These are phyloP conservation scores for Fusarium tupiense DNA, from an alignment of 2,329 filamentous ascomycete species.

Conservation along the genomic window DNA sequence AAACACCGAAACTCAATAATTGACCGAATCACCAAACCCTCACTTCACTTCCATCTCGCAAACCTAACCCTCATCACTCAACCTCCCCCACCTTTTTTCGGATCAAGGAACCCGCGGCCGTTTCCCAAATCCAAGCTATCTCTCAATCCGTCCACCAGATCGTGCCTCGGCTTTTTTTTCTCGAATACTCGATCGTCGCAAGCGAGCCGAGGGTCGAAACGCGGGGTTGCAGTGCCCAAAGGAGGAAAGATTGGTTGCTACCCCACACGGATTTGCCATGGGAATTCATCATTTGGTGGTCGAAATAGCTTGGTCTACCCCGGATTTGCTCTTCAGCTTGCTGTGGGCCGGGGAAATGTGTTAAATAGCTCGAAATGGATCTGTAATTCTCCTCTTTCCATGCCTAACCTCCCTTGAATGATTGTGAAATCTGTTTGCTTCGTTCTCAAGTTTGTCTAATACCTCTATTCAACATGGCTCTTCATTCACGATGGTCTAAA, in stretches of 20 bases:
- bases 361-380: conserved; percentile 11
- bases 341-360: not conserved
- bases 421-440: not conserved
- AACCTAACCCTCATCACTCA: not conserved
- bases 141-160: conserved; percentile 1
- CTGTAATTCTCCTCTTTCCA: not conserved
- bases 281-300: not conserved
- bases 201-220: conserved; percentile 16
- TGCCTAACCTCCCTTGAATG: not conserved
- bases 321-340: conserved; percentile 2
- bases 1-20: not conserved
- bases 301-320: conserved; percentile 1
- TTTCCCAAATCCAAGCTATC: not conserved
- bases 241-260: conserved; percentile 19
- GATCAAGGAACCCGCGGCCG: not conserved
- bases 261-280: conserved; percentile 11
- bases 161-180: conserved; percentile 14
- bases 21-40: not conserved
- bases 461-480: conserved; percentile 49
- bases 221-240: conserved; percentile 27
- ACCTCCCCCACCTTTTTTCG: not conserved
- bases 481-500: conserved; percentile 57
- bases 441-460: not conserved
- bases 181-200: not conserved
- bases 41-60: not conserved